Evolutionary conservation across 768 basidiomycete genomes (phyloP).

Genomic region (Cubamyces lactineus): DNA sequence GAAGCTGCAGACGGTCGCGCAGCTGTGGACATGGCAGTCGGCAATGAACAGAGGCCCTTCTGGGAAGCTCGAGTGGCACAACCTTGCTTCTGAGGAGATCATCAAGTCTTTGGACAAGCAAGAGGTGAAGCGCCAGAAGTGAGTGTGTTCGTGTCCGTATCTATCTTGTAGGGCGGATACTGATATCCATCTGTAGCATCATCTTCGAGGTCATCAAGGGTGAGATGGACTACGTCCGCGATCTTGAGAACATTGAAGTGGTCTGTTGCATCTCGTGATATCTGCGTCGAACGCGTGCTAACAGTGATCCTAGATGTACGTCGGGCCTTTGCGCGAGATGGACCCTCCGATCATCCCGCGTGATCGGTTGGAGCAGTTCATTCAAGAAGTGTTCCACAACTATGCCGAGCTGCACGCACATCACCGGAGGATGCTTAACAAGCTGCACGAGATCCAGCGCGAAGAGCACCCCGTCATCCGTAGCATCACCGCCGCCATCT

Average conservation of each 20-base stretch:
- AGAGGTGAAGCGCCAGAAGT: conserved; percentile 86
- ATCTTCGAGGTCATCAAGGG: conserved; percentile 96
- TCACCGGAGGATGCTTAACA: conserved; percentile 75
- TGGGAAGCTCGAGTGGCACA: conserved; percentile 89
- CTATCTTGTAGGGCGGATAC: neutral
- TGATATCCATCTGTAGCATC: conserved; percentile 49
- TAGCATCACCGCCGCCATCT: conserved; percentile 80
- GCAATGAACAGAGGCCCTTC: conserved; percentile 84
- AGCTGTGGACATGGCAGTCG: conserved; percentile 87
- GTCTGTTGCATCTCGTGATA: conserved; percentile 43
- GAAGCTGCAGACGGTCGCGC: conserved; percentile 77
- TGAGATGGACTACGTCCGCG: conserved; percentile 94
- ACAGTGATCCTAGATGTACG: conserved; percentile 65
- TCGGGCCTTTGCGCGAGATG: conserved; percentile 69
- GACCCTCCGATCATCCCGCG: conserved; percentile 80
- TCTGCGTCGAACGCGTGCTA: neutral
- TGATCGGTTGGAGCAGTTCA: conserved; percentile 73
- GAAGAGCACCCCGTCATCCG: conserved; percentile 83
- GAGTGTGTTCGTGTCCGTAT: conserved; percentile 35
- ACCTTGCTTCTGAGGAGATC: conserved; percentile 73
- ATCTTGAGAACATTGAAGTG: conserved; percentile 82
- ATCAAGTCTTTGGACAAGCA: conserved; percentile 65
- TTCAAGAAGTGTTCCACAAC: conserved; percentile 90
- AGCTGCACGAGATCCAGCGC: conserved; percentile 83
- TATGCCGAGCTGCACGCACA: conserved; percentile 74